These are phyloP conservation scores for Paramecium octaurelia DNA, from an alignment of 73 alveolate genomes.

Conservation along the genomic window DNA sequence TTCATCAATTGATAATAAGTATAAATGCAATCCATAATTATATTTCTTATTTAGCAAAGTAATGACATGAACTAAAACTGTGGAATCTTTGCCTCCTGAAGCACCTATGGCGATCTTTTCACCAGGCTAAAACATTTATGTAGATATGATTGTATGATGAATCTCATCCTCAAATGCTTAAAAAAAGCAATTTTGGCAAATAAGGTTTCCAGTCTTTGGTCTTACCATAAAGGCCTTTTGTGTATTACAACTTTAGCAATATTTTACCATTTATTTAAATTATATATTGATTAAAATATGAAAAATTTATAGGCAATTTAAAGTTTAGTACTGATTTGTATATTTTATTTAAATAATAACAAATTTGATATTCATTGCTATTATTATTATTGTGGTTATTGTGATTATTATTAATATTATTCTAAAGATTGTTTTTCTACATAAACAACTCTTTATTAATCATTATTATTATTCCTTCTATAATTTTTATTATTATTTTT, in stretches of 20 bases:
- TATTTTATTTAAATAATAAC: background rate
- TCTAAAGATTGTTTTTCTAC: slow-evolving; percentile 15
- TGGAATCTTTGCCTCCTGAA: slow-evolving; percentile 96
- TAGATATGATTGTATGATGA: slow-evolving; percentile 86
- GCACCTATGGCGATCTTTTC: slow-evolving; percentile 91
- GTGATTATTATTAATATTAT: background rate
- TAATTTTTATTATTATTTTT: background rate
- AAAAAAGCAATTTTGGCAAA: slow-evolving; percentile 91
- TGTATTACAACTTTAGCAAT: slow-evolving; percentile 47
- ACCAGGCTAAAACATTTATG: slow-evolving; percentile 82
- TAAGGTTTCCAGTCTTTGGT: slow-evolving; percentile 86
- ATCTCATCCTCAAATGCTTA: slow-evolving; percentile 93
- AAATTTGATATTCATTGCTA: background rate
- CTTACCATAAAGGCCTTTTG: slow-evolving; percentile 40
- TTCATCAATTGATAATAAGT: slow-evolving; percentile 93
- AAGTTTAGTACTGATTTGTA: background rate
- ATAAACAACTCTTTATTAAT: background rate
- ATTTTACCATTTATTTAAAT: slow-evolving; percentile 43
- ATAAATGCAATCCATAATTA: slow-evolving; percentile 89
- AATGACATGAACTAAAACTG: slow-evolving; percentile 96
- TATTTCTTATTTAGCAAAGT: slow-evolving; percentile 84
- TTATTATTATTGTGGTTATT: background rate
- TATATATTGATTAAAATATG: background rate
- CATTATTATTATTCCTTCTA: background rate
- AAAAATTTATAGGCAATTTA: background rate